Base-by-base conservation (phyloP, 2,329 filamentous ascomycete genomes). In the Neopestalotiopsis clavispora region DNA sequence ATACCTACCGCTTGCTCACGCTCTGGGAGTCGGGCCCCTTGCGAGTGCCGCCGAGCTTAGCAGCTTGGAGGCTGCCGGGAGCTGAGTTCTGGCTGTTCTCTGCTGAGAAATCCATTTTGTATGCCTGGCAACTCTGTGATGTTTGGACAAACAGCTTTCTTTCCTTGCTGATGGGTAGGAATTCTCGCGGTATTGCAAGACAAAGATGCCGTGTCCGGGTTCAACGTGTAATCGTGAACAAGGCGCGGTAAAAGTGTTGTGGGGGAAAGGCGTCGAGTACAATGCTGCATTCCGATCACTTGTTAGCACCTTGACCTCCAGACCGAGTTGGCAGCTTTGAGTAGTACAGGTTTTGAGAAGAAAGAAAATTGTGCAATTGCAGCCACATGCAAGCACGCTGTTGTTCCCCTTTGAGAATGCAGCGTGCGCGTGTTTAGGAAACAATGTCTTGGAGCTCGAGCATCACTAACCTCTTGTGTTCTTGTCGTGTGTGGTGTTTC, bases 31-130 rank as follows among this genome's bases (percentile, higher is more conserved):
- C 92, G 63, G 86, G 84, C 38, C 85, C 85, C 72, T 85, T 90
- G 72, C 87, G 85, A 65, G 85, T 80, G 61, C 84, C 83, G 71
- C 84, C 83, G 69, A 92, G 84, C 83, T 93, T 92, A 69, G 87
- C 84, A 68, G 88, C 85, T 76, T 90, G 86, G 68, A 86, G 82
- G 74, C 84, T 86, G 74, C 90, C 89, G 38, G 90, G 89, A 30
- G 88, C 88, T 67, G 91, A 84, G 81, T 92, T 93, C 80, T 94
- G 92, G 67, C 83, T 87, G 75, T 93, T 86, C 74, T 89, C 88
- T 80, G 85, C 84, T 59, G 78, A 80, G 78, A 84, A 88, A 71
- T 88, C 84, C 85, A 89, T 88, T 69, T 76, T 71, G 49, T 64
- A 34, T 17, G 7, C 62, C 28, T 56, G 17, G 17, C 9, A n/a